Evolutionary conservation across 176 grass and related monocot species (phyloP), one percentile per base, ranked within the genome.

Genomic region (Dactylis glomerata): DNA sequence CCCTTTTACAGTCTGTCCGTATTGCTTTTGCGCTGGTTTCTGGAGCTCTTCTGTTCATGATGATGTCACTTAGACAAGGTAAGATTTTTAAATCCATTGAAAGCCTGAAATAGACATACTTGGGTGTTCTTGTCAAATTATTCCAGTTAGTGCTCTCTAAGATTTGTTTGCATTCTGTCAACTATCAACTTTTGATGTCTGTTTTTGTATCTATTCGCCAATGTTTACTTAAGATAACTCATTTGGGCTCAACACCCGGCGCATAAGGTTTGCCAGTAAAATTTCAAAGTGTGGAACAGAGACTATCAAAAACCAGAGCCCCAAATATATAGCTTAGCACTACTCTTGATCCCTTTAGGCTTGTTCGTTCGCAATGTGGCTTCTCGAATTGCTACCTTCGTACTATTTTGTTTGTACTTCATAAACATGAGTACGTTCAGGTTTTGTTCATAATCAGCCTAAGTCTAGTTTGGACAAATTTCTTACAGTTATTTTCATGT

Each of bases 61-160:
- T 93, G 47, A 86, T 95, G 66, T 95, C 95, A 37, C 80, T 98
- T 68, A 81, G 71, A 81, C 85, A 95, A 88, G 95, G 95, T 98
- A 51, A 80, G 55, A 63, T 88, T 70, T 82, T 37, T 87, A 23
- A 47, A 22, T 62, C 46, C 73, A 46, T n/a, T 66, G 31, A 82
- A 76, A 31, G 37, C 56, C 40, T 66, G 30, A 82, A 82, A 45
- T 34, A 69, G 55, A 44, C 41, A 33, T 45, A 66, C 8, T 67
- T 66, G 30, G 62, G 24, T 73, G 41, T 28, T 46, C 19, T 72
- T 44, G 3, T 47, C 27, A 28, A 27, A n/a, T n/a, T 47, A 27
- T 30, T 23, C 9, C 41, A 47, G 19, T 45, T 73, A 47, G 41
- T 10, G 14, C 24, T 30, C 26, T 46, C 71, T 49, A 31, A 49